phyloP scores from a whole-genome alignment of 441 rosid genomes.

The Erodium moschatum region DNA sequence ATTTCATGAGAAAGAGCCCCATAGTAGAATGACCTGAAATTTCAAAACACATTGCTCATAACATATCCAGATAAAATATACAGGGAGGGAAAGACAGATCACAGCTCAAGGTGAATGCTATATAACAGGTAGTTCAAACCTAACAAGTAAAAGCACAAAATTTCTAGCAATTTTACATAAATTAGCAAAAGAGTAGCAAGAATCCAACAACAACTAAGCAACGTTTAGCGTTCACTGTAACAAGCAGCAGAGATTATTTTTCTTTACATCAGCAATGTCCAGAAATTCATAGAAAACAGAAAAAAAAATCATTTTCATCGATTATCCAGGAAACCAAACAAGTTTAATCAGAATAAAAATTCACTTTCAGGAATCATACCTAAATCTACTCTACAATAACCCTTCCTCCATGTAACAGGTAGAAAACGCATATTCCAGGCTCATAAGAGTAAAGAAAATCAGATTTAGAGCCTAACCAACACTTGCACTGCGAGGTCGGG shows the following conservation, averaged over 20 bases:
- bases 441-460: background rate
- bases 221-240: background rate
- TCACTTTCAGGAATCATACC: background rate
- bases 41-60: background rate
- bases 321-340: conserved; percentile 6
- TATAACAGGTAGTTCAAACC: background rate
- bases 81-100: background rate
- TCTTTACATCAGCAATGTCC: background rate
- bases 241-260: background rate
- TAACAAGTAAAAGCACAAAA: background rate
- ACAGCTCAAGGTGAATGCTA: background rate
- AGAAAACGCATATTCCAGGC: conserved; percentile 1
- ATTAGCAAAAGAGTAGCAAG: background rate
- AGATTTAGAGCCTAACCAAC: background rate
- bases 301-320: background rate
- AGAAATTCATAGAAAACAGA: background rate
- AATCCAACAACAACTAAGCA: background rate
- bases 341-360: background rate
- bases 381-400: background rate
- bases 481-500: background rate
- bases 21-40: conserved; percentile 19
- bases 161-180: background rate
- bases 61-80: background rate
- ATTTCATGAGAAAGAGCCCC: conserved; percentile 6
- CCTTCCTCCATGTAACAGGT: background rate